A percentile compares a stretch with the other conserved stretches of the same genome.
phyloP scores from a whole-genome alignment of 2,329 filamentous ascomycete species.

The Pseudodiploospora longispora region DNA sequence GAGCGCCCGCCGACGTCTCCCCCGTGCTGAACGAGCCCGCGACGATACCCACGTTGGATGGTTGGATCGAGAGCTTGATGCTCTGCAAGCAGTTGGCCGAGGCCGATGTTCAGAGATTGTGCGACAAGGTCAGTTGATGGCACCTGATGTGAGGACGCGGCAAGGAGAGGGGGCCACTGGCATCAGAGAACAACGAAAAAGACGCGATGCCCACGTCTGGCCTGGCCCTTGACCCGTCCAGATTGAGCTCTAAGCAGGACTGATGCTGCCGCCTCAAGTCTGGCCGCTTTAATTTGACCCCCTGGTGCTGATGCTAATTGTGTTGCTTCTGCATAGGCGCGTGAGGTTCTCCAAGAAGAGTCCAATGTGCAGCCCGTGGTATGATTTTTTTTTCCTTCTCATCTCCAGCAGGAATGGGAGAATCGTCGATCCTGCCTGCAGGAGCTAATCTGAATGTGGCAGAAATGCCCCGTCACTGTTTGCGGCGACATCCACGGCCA shows the following conservation, averaged over 20 bases:
- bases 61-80: constrained; percentile 99
- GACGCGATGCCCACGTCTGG: neutral
- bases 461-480: constrained; percentile 98
- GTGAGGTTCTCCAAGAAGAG: constrained; percentile 94
- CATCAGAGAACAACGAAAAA: neutral
- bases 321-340: constrained; percentile 50
- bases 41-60: constrained; percentile 86
- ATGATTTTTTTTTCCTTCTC: constrained; percentile 29
- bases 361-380: constrained; percentile 99
- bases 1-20: constrained; percentile 71
- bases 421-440: neutral
- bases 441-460: constrained; percentile 2
- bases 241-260: too few relatives aligned
- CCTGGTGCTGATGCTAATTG: constrained; percentile 22
- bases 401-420: neutral
- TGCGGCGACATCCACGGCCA: constrained; percentile 99
- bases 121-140: constrained; percentile 69
- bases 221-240: too few relatives aligned
- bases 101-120: constrained; percentile 88
- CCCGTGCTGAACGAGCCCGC: constrained; percentile 69
- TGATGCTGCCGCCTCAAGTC: neutral
- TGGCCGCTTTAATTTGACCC: neutral
- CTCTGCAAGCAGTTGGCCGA: constrained; percentile 96
- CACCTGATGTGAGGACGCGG: neutral
- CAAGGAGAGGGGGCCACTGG: neutral